Base-by-base conservation (phyloP, 2,329 filamentous ascomycete species). In the Aspergillus sp. region DNA sequence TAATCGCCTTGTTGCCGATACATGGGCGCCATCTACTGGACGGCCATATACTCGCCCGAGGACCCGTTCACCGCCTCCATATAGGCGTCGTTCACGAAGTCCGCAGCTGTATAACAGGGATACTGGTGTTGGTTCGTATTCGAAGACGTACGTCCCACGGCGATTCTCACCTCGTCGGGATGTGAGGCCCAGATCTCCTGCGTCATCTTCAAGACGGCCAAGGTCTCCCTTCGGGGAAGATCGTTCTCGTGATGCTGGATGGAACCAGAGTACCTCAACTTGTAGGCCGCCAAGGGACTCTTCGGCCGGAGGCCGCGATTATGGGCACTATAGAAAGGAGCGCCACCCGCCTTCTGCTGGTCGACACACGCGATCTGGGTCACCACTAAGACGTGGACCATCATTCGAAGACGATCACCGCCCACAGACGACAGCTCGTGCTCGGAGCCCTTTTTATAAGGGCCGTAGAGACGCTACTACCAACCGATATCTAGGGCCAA, bases 381-480 rank as follows among this genome's bases (percentile, higher is more conserved):
- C 83, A 31, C 83, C 82, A 41, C 75, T 78, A 19, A 68, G 76
- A 52, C 68, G 74, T 52, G 55, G 53, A 27, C 48, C 60, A 56
- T 62, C 62, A 60, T 66, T 60, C 63, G 72, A 72, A 62, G 62
- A 70, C 52, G 70, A 73, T 39, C 68, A 64, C 48, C 75, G 63
- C 69, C 73, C 66, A 66, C 70, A 69, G 69, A 72, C 73, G 62
- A 66, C 72, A 53, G 75, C 79, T 44, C 79, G 81, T 47, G 82
- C 84, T 40, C 79, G 81, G 60, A 86, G 82, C 56, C 82, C 82
- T 52, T 76, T 79, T 43, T 79, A 81, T 65, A 78, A 77, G 58
- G 76, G 81, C 58, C 78, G 81, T 35, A 71, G 75, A 44, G 81
- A 84, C 43, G 73, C 75, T 15, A 74, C 78, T 53, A 70, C 74